Evolutionary conservation across 2,329 filamentous ascomycete genomes (phyloP).

Genomic region (Fusarium humuli): DNA sequence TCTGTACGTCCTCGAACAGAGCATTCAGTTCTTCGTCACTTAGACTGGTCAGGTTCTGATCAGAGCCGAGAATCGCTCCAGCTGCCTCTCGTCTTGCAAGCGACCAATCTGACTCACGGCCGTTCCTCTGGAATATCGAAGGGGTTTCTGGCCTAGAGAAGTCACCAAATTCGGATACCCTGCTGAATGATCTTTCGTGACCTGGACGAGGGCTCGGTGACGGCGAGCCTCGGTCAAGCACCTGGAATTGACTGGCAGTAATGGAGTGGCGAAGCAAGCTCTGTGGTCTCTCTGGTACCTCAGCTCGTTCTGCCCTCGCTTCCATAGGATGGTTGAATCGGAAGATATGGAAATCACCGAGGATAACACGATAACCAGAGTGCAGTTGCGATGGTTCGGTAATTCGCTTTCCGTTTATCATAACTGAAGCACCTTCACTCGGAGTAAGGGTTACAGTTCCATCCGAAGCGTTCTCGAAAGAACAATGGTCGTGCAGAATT

Average conservation of each 20-base stretch:
- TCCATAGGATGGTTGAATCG: slow-evolving; percentile 98
- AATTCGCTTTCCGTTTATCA: slow-evolving; percentile 95
- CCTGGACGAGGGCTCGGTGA: slow-evolving; percentile 72
- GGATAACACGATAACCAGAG: slow-evolving; percentile 93
- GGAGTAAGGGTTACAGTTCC: slow-evolving; percentile 93
- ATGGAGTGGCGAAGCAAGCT: slow-evolving; percentile 88
- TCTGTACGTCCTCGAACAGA: slow-evolving; percentile 93
- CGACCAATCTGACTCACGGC: slow-evolving; percentile 92
- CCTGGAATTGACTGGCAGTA: slow-evolving; percentile 70
- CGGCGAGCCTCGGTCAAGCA: slow-evolving; percentile 66
- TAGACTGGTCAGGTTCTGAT: slow-evolving; percentile 89
- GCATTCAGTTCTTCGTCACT: slow-evolving; percentile 95
- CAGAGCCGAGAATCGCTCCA: slow-evolving; percentile 85
- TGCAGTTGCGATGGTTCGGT: slow-evolving; percentile 86
- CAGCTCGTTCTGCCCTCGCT: slow-evolving; percentile 89
- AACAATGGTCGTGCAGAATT: slow-evolving; percentile 92
- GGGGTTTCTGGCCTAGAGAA: slow-evolving; percentile 82
- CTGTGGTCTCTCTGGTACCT: slow-evolving; percentile 68
- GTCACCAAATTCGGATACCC: slow-evolving; percentile 81
- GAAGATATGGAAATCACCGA: slow-evolving; percentile 99
- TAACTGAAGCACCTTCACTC: slow-evolving; percentile 91
- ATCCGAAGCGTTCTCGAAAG: slow-evolving; percentile 87
- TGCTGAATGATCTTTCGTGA: slow-evolving; percentile 85
- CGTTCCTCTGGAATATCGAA: slow-evolving; percentile 70
- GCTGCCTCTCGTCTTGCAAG: slow-evolving; percentile 95